Evolutionary conservation across 73 alveolate genomes (phyloP).

Genomic region (Breviolum minutum): DNA sequence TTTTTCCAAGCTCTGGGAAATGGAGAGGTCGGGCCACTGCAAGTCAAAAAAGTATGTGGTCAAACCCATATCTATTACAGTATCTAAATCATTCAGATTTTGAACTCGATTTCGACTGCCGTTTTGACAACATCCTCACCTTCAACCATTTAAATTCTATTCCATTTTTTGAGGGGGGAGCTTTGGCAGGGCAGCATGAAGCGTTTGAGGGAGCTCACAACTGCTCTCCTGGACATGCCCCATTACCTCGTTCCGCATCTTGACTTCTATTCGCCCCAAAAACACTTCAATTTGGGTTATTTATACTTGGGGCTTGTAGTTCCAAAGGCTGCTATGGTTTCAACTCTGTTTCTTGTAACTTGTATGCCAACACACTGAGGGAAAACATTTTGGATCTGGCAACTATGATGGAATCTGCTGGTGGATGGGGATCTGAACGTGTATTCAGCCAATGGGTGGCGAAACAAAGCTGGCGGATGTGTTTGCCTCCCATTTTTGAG

Average conservation of each 20-base stretch:
- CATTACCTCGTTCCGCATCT: background rate
- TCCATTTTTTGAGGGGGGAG: background rate
- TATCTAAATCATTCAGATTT: no score
- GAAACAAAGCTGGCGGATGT: background rate
- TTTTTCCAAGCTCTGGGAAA: background rate
- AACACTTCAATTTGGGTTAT: background rate
- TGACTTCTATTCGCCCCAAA: background rate
- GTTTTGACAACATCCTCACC: no score
- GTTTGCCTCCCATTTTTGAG: background rate
- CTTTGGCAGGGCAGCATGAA: slow-evolving; percentile 11
- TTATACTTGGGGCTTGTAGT: no score
- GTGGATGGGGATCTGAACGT: background rate
- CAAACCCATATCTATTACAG: no score
- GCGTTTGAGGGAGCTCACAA: background rate
- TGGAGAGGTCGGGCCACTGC: slow-evolving; percentile 7
- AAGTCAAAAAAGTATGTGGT: background rate
- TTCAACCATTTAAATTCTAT: background rate
- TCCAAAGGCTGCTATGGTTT: no score
- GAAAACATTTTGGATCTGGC: background rate
- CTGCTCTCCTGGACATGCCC: background rate
- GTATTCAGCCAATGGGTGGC: slow-evolving; percentile 5
- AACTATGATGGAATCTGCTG: background rate
- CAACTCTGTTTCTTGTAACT: no score
- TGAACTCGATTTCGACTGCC: no score
- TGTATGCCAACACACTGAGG: background rate